phyloP scores from a whole-genome alignment of 2,329 filamentous ascomycete species.

The Fusarium piperis region DNA sequence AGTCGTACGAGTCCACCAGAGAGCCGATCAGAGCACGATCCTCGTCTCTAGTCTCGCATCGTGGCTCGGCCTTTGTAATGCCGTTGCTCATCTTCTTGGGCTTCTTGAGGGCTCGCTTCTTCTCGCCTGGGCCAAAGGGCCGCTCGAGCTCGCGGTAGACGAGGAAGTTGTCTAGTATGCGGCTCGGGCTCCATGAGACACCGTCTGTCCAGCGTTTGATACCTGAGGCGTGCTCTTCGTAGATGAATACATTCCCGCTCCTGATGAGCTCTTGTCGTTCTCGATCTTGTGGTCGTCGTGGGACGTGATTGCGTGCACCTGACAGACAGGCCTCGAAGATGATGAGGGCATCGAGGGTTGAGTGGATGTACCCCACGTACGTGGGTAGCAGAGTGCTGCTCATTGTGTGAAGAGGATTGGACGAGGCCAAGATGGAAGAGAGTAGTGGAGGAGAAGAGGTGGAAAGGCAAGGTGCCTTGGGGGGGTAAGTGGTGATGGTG shows the following conservation, averaged over 20 bases:
- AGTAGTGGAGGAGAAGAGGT: neutral
- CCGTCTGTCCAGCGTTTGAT: constrained; percentile 97
- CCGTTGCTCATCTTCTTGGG: constrained; percentile 55
- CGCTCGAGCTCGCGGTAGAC: constrained; percentile 85
- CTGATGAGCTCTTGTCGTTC: constrained; percentile 81
- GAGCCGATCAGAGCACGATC: constrained; percentile 74
- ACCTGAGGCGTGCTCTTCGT: constrained; percentile 88
- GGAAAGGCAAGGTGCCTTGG: neutral
- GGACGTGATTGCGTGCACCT: constrained; percentile 77
- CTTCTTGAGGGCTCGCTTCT: constrained; percentile 84
- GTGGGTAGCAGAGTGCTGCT: constrained; percentile 58
- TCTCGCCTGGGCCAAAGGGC: constrained; percentile 82
- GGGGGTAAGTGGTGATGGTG: neutral
- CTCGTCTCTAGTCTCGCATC: constrained; percentile 38
- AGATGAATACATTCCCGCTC: constrained; percentile 89
- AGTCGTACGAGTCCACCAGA: constrained; percentile 87
- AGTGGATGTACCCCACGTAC: constrained; percentile 73
- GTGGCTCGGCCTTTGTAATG: constrained; percentile 47
- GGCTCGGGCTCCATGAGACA: constrained; percentile 88
- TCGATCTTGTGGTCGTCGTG: constrained; percentile 85
- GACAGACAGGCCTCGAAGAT: constrained; percentile 82
- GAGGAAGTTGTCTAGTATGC: constrained; percentile 85
- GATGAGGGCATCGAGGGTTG: constrained; percentile 78
- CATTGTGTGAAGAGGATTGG: constrained; percentile 52
- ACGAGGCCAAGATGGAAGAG: constrained; percentile 40